Evolutionary conservation across 257 asterid genomes (phyloP).

Genomic region (Lithospermum erythrorhizon): DNA sequence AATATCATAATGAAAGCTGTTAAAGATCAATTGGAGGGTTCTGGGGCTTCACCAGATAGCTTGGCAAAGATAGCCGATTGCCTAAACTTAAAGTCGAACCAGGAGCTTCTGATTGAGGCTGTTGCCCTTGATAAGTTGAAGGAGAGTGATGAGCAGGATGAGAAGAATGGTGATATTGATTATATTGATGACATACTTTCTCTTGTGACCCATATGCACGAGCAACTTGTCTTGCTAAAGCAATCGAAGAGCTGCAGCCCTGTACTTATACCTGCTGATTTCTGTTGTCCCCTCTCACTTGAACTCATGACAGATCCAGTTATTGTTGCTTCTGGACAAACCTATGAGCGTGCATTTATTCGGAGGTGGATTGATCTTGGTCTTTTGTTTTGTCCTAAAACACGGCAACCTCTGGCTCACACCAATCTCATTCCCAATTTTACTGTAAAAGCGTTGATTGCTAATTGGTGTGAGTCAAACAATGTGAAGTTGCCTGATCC

Average conservation of each 20-base stretch:
- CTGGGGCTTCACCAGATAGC: conserved; percentile 56
- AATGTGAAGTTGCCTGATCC: conserved; percentile 72
- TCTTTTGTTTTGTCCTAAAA: conserved; percentile 79
- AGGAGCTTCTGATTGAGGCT: conserved; percentile 71
- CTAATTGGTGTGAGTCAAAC: conserved; percentile 68
- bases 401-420: conserved; percentile 68
- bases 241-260: conserved; percentile 54
- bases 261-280: conserved; percentile 67
- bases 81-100: conserved; percentile 62
- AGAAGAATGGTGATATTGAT: conserved; percentile 52
- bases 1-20: conserved; percentile 37
- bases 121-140: conserved; percentile 85
- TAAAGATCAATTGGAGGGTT: conserved; percentile 53
- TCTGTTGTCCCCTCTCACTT: conserved; percentile 83
- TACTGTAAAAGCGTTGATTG: conserved; percentile 80
- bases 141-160: conserved; percentile 74
- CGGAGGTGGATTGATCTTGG: conserved; percentile 85
- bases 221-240: conserved; percentile 52
- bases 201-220: conserved; percentile 77
- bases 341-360: conserved; percentile 76
- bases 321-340: conserved; percentile 85
- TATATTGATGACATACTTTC: conserved; percentile 57
- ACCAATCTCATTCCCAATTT: conserved; percentile 74
- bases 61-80: conserved; percentile 46
- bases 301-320: conserved; percentile 93